Percentiles rank a stretch among this genome's conserved stretches.
Evolutionary conservation across 129 eudicot species (phyloP).

Genomic region (Artemisia argyi): DNA sequence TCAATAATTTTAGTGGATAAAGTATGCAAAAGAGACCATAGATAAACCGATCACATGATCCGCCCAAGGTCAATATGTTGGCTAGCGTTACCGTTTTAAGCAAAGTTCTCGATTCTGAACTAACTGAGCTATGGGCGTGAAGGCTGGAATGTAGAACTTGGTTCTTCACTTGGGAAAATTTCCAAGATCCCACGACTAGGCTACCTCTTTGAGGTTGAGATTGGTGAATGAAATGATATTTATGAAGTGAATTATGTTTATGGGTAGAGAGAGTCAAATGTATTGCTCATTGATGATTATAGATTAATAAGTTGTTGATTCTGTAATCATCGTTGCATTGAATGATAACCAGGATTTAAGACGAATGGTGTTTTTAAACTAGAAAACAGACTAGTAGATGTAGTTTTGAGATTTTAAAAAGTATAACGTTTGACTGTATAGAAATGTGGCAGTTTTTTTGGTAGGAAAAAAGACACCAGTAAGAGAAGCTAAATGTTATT

Average conservation of each 20-base stretch:
- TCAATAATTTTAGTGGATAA: background rate
- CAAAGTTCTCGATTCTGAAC: too few relatives aligned
- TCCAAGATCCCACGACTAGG: too few relatives aligned
- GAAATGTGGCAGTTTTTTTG: background rate
- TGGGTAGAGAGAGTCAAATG: conserved; percentile 22
- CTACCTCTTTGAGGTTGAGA: too few relatives aligned
- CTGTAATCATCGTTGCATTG: background rate
- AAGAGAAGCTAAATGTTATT: background rate
- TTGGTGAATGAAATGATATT: background rate
- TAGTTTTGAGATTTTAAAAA: background rate
- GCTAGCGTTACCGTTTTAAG: too few relatives aligned
- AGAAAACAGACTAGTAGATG: background rate
- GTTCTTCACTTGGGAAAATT: too few relatives aligned
- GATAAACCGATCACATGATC: too few relatives aligned
- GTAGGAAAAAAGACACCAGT: background rate
- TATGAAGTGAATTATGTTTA: conserved; percentile 4
- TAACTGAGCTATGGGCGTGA: too few relatives aligned
- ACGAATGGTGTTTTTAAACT: background rate
- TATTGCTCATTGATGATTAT: conserved; percentile 19
- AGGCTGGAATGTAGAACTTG: too few relatives aligned
- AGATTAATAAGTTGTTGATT: background rate
- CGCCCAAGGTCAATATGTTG: too few relatives aligned
- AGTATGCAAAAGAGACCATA: too few relatives aligned
- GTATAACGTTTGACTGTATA: conserved; percentile 2
- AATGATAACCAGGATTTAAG: background rate